Base-by-base conservation (phyloP, 495 filamentous ascomycete genomes). In the Daldinia bambusicola region DNA sequence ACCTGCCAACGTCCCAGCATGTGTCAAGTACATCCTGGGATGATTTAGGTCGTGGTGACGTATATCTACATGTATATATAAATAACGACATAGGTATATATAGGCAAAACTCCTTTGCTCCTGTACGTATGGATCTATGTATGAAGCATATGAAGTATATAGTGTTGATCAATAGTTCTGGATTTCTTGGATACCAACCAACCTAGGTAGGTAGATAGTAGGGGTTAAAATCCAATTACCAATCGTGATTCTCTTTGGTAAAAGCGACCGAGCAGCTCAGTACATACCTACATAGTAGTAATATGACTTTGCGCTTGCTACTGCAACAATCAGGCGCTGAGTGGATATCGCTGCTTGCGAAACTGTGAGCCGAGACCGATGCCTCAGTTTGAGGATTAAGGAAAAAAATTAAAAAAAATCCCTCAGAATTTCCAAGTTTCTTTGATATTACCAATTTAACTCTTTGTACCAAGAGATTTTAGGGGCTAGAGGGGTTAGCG, bases 401-500 rank as follows among this genome's bases (percentile, higher is more conserved):
- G 3, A 26, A 26, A 26, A 56, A 73, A 73, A 69, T 69, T 50
- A 26, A 26, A 26, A 26, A 56, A 73, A 73, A 69, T 69, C 55
- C 70, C 66, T 69, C 65, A 73, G 61, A 43, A 10, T 56, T 56
- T 72, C 64, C 64, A 55, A 68, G 37, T 53, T 56, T 67, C 50
- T 36, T 38, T 20, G 60, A 66, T 69, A 61, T 65, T 66, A 62
- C 51, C 40, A 69, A 66, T 69, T 66, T 65, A 73, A 62, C 51
- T 48, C 57, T 51, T 53, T 57, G 32, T 60, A 12, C 40, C 55
- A 68, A 9, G 22, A 62, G 22, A 59, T 32, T 61, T 65, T 55
- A 14, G 61, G 55, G 59, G 26, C 26, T 26, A 26, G 26, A 14
- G 61, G 55, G 57, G 56, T 68, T 65, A 34, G 30, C 9, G 40